Conservation (phyloP, 1,139 yeast genomes). For the Kodamaea sp. region DNA sequence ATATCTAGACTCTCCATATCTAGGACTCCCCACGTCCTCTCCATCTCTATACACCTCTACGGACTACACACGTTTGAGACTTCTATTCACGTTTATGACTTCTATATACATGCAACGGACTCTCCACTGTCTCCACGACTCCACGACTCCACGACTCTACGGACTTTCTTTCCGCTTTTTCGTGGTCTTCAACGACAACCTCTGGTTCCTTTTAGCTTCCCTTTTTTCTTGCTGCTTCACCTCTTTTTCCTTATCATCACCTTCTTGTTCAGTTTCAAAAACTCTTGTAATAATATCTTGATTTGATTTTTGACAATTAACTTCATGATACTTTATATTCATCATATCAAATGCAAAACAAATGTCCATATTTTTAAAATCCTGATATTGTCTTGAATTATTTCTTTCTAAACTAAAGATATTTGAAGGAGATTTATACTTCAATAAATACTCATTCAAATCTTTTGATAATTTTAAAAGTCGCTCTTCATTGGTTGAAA, state of each 20-base stretch:
- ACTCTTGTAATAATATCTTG: slow-evolving; percentile 18
- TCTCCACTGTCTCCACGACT: slow-evolving; percentile 14
- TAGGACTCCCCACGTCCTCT: too few relatives aligned
- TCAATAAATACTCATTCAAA: slow-evolving; percentile 24
- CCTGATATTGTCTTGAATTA: slow-evolving; percentile 9
- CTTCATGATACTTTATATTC: slow-evolving; percentile 27
- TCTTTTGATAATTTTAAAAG: slow-evolving; percentile 21
- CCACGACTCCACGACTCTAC: slow-evolving; percentile 11
- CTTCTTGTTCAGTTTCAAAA: slow-evolving; percentile 15
- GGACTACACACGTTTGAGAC: slow-evolving; percentile 1
- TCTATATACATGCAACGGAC: slow-evolving; percentile 3
- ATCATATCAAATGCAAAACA: slow-evolving; percentile 44
- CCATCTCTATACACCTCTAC: neutral
- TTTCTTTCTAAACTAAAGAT: slow-evolving; percentile 22
- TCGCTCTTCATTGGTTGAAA: slow-evolving; percentile 25
- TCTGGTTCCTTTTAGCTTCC: slow-evolving; percentile 33
- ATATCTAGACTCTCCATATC: too few relatives aligned
- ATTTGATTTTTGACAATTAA: slow-evolving; percentile 18
- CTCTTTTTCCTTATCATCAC: slow-evolving; percentile 18
- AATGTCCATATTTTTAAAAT: slow-evolving; percentile 31
- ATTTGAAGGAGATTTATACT: slow-evolving; percentile 21
- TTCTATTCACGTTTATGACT: neutral
- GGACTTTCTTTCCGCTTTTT: slow-evolving; percentile 8
- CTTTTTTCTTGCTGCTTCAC: slow-evolving; percentile 29
- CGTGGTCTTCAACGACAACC: slow-evolving; percentile 18